phyloP scores from a whole-genome alignment of 306 rosid species.

The Begonia fuchsioides region DNA sequence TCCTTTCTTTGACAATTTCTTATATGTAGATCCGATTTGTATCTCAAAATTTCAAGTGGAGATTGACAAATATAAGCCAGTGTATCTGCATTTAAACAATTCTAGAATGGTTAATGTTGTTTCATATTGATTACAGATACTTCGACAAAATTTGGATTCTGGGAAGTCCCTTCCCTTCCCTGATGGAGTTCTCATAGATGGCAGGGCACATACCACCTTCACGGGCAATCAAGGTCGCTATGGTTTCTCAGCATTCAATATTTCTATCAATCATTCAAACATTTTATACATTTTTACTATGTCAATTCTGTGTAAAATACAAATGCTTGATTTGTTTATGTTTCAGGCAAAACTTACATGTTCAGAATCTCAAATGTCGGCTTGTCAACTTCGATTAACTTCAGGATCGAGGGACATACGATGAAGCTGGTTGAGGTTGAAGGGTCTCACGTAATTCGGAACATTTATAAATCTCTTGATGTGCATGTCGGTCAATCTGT shows the following conservation, averaged over 20 bases:
- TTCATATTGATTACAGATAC: constrained; percentile 25
- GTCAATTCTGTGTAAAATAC: too few species aligned
- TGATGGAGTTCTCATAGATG: constrained; percentile 76
- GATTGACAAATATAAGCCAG: too few species aligned
- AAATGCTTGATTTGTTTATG: neutral
- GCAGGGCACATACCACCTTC: constrained; percentile 45
- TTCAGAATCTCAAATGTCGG: constrained; percentile 91
- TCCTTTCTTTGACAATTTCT: too few species aligned
- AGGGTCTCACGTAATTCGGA: constrained; percentile 82
- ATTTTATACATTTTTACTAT: too few species aligned
- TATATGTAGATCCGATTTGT: too few species aligned
- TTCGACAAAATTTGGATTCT: constrained; percentile 54
- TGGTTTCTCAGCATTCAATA: neutral
- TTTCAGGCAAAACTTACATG: constrained; percentile 88
- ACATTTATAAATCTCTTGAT: constrained; percentile 69
- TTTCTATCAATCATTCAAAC: too few species aligned
- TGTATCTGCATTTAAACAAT: too few species aligned
- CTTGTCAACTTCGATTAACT: constrained; percentile 61
- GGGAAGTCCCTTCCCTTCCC: constrained; percentile 70
- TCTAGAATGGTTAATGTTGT: too few species aligned
- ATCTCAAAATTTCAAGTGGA: too few species aligned
- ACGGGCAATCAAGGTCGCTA: constrained; percentile 57
- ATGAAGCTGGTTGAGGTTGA: constrained; percentile 78
- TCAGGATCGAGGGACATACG: constrained; percentile 71
- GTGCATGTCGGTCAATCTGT: constrained; percentile 92